Base-by-base conservation (phyloP, 1,284 basidiomycete species). In the Sporisorium scitamineum region DNA sequence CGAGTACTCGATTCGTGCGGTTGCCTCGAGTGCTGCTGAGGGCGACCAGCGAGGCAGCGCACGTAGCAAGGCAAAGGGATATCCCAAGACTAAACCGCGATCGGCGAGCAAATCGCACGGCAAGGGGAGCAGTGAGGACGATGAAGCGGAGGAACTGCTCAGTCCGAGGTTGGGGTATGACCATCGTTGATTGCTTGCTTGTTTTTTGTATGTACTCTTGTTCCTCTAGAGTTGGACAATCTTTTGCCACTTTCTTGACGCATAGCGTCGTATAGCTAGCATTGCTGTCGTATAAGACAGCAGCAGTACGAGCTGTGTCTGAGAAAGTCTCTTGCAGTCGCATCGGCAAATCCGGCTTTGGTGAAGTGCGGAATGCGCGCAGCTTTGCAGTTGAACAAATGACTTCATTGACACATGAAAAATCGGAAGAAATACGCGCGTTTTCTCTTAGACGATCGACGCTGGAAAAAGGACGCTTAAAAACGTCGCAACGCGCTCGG, bases 121-220 rank as follows among this genome's bases (percentile, higher is more conserved):
- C 14, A 58, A 67, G 27, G 57, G 42, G 1, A 64, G 54, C 44
- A 65, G 62, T 24, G 73, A 76, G 31, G 69, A 71, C 0, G 64
- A 76, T 22, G 68, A 71, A 51, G 67, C 59, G 3, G 72, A 75
- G 18, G 72, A 75, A 31, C 29, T 76, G 47, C 64, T 76, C 39
- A 76, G 73, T 44, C 73, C 73, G 9, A 59, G 73, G 18, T 26
- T 76, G 29, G 61, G 55, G 6, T 76, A 70, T 20, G 18, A 39
- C 20, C 27, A 5, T 5, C 20, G 37, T 31, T 54, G 45, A 51
- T 26, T 16, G 9, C 41, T 20, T 34, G 34, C n/a, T n/a, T n/a
- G n/a, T n/a, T 45, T 41, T 37, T 41, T 24, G 37, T 39, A 9
- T 42, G 18, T n/a, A n/a, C n/a, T n/a, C n/a, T 9, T 42, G 18